phyloP scores from a whole-genome alignment of 177 flowering plant genomes.

The Vitis hybrid region DNA sequence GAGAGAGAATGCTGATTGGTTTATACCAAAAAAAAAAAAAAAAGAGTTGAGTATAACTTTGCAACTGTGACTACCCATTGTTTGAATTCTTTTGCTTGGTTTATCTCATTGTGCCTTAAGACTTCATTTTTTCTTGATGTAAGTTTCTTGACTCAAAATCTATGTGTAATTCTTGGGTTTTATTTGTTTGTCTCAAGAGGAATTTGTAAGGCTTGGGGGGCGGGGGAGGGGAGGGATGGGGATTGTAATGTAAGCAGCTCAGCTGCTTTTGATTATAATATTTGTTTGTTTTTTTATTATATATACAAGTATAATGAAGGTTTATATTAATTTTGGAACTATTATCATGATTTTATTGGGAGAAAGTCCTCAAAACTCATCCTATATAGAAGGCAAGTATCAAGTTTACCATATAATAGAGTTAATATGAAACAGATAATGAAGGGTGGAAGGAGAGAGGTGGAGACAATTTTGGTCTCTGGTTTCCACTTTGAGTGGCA shows the following conservation, averaged over 20 bases:
- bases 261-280: slow-evolving; percentile 15
- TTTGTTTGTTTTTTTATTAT: slow-evolving; percentile 4
- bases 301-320: slow-evolving; percentile 1
- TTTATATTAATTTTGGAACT: background rate
- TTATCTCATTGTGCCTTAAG: background rate
- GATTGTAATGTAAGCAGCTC: slow-evolving; percentile 6
- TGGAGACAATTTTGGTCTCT: too few species aligned
- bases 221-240: background rate
- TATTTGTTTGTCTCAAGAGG: slow-evolving; percentile 1
- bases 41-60: slow-evolving; percentile 8
- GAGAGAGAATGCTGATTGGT: slow-evolving; percentile 6
- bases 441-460: too few species aligned
- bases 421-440: background rate
- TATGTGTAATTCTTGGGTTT: background rate
- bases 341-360: background rate
- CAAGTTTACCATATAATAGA: too few species aligned
- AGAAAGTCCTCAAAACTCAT: too few species aligned
- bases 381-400: background rate
- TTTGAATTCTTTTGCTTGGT: background rate
- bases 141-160: background rate
- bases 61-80: background rate
- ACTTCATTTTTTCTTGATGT: slow-evolving; percentile 3
- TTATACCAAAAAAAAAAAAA: background rate
- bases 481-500: too few species aligned
- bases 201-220: slow-evolving; percentile 11